These are phyloP conservation scores for Phytophthora ohioensis DNA, from an alignment of 352 stramenopile species.

Conservation along the genomic window DNA sequence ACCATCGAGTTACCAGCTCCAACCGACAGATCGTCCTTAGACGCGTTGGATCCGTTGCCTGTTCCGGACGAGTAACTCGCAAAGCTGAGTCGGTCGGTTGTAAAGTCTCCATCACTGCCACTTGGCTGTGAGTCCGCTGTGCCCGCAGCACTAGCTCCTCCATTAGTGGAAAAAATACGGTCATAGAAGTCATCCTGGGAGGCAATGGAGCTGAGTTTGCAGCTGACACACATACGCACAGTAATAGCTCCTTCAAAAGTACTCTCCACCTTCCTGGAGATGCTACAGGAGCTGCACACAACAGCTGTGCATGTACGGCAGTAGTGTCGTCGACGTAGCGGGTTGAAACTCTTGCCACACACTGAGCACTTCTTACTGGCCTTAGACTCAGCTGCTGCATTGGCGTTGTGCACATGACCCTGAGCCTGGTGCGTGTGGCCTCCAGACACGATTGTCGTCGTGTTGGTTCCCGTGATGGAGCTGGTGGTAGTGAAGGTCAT, in stretches of 20 bases:
- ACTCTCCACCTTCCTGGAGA: constrained; percentile 70
- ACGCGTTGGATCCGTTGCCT: constrained; percentile 40
- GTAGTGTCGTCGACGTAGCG: constrained; percentile 77
- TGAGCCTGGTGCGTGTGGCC: constrained; percentile 22
- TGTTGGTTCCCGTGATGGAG: constrained; percentile 39
- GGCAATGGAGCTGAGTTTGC: constrained; percentile 78
- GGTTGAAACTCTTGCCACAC: constrained; percentile 88
- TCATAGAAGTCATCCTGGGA: constrained; percentile 85
- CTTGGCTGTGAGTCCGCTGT: constrained; percentile 38
- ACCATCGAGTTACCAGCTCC: constrained; percentile 1
- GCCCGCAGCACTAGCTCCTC: constrained; percentile 15
- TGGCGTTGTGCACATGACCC: constrained; percentile 21
- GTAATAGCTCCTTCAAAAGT: constrained; percentile 62
- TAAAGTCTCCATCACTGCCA: constrained; percentile 47
- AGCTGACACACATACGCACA: constrained; percentile 83
- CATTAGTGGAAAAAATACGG: constrained; percentile 73
- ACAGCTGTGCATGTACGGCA: constrained; percentile 77
- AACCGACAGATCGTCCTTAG: constrained; percentile 28
- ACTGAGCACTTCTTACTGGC: constrained; percentile 75
- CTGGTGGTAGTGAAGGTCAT: constrained; percentile 51
- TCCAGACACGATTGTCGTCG: constrained; percentile 40
- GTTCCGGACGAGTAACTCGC: constrained; percentile 51
- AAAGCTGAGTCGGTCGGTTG: constrained; percentile 56
- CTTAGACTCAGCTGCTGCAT: constrained; percentile 26
- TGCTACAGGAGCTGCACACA: constrained; percentile 85